These are phyloP conservation scores for Tricholomella constricta DNA, from an alignment of 768 basidiomycete genomes.

Conservation along the genomic window DNA sequence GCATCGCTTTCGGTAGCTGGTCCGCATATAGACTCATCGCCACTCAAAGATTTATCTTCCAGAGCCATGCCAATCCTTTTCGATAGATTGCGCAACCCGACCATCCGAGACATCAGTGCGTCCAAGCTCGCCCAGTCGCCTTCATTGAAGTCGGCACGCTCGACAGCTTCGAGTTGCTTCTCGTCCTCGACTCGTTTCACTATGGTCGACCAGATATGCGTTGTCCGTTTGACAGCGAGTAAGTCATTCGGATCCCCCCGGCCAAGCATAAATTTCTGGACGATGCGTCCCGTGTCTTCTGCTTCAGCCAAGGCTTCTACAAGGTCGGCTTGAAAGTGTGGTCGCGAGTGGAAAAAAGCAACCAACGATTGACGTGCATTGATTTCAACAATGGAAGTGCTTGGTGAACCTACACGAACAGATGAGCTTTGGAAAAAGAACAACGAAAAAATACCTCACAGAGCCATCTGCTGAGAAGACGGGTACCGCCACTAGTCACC, in stretches of 20 bases:
- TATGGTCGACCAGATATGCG: constrained; percentile 60
- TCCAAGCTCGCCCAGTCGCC: constrained; percentile 61
- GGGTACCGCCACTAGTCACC: constrained; percentile 72
- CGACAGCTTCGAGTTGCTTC: constrained; percentile 48
- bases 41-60: constrained; percentile 24
- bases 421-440: constrained; percentile 5
- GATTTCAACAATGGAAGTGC: constrained; percentile 74
- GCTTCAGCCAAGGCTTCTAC: constrained; percentile 51
- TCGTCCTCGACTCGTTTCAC: constrained; percentile 56
- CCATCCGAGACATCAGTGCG: constrained; percentile 53
- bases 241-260: constrained; percentile 71
- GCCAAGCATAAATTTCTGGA: constrained; percentile 74
- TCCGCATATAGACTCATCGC: constrained; percentile 14
- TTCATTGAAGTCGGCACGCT: constrained; percentile 26
- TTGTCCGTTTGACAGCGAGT: constrained; percentile 60
- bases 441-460: constrained; percentile 56
- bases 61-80: constrained; percentile 45
- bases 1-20: not conserved
- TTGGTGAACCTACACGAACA: constrained; percentile 69
- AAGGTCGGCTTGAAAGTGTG: constrained; percentile 68
- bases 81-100: constrained; percentile 53
- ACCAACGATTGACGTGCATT: constrained; percentile 76
- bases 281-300: constrained; percentile 74
- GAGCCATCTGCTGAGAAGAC: constrained; percentile 74
- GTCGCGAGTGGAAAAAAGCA: constrained; percentile 61